These are phyloP conservation scores for Coemansia biformis DNA, from an alignment of 192 early-diverging fungal species.

Conservation along the genomic window DNA sequence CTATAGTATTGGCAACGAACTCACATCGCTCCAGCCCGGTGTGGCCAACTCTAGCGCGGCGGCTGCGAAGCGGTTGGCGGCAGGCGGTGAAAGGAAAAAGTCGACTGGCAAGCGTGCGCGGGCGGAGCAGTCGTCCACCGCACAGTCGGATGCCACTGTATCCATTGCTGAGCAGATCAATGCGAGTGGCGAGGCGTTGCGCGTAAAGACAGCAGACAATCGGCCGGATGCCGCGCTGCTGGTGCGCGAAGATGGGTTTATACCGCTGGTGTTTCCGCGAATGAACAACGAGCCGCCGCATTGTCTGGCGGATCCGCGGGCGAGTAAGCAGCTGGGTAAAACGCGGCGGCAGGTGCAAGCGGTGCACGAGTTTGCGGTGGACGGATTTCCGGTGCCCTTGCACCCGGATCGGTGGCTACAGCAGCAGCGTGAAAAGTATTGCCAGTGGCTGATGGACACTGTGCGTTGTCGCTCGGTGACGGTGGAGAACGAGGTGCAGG, in stretches of 20 bases:
- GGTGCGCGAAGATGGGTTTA: conserved; percentile 3
- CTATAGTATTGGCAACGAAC: too few relatives aligned
- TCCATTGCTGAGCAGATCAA: neutral
- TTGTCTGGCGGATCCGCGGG: neutral
- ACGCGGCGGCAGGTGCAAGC: neutral
- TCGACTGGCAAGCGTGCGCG: neutral
- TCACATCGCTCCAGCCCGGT: too few relatives aligned
- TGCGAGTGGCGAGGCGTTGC: neutral
- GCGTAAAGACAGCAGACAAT: neutral
- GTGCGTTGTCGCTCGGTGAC: neutral
- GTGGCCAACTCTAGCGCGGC: too few relatives aligned
- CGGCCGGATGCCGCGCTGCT: conserved; percentile 2
- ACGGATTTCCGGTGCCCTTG: conserved; percentile 20
- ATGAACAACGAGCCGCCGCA: neutral
- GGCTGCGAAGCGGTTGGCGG: too few relatives aligned
- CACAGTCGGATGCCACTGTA: too few relatives aligned
- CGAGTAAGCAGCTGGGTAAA: neutral
- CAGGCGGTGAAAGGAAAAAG: neutral
- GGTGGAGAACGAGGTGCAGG: conserved; percentile 2
- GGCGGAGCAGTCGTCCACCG: neutral
- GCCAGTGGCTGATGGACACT: neutral
- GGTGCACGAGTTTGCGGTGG: conserved; percentile 9
- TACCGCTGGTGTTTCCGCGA: conserved; percentile 9
- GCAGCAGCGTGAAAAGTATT: conserved; percentile 8
- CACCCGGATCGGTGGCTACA: conserved; percentile 15